These are phyloP conservation scores for Umbelopsis ramanniana DNA, from an alignment of 192 early-diverging fungal genomes.

Conservation along the genomic window DNA sequence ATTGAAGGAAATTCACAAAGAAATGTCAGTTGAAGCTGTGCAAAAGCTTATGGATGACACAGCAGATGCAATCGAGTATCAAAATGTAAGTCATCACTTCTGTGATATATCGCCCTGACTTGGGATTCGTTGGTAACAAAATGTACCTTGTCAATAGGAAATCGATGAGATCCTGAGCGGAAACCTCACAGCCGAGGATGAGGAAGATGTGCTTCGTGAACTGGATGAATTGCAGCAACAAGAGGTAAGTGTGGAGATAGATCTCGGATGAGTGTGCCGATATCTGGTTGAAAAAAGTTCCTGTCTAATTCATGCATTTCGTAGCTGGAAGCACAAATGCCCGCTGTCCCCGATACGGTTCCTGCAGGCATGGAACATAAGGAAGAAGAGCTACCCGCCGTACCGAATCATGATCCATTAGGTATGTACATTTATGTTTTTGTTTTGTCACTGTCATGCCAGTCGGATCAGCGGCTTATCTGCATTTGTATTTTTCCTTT, in stretches of 20 bases:
- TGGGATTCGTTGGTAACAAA: background rate
- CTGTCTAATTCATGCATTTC: no score
- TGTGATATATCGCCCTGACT: background rate
- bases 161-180: conserved; percentile 78
- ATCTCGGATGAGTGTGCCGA: background rate
- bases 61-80: conserved; percentile 93
- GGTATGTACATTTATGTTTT: background rate
- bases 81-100: conserved; percentile 66
- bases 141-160: conserved; percentile 53
- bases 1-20: conserved; percentile 82
- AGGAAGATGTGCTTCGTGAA: conserved; percentile 83
- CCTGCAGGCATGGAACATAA: conserved; percentile 14
- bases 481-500: background rate
- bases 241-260: conserved; percentile 33
- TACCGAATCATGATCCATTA: conserved; percentile 5
- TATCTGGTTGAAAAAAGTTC: background rate
- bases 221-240: conserved; percentile 67
- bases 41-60: conserved; percentile 96
- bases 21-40: conserved; percentile 89
- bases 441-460: background rate
- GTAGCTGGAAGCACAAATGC: conserved; percentile 28
- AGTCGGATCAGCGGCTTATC: no score
- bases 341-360: conserved; percentile 23
- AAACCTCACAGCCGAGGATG: conserved; percentile 81
- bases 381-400: background rate